Evolutionary conservation across 2,329 filamentous ascomycete genomes (phyloP).

Genomic region (Pestalotiopsis sp.): DNA sequence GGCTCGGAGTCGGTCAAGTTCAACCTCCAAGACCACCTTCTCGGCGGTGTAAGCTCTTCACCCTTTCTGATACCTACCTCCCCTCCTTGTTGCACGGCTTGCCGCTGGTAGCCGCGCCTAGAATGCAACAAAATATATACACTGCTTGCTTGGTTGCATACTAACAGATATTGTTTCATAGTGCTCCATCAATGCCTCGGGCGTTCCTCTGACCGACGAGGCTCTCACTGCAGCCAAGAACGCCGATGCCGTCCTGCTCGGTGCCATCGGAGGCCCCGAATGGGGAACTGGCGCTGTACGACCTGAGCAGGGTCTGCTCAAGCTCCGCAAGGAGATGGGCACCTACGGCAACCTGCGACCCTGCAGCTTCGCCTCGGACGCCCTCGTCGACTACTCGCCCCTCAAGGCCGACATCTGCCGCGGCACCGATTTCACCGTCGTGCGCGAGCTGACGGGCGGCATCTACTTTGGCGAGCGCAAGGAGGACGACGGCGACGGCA

Average conservation of each 20-base stretch:
- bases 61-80: constrained; percentile 2
- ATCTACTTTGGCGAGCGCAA: constrained; percentile 94
- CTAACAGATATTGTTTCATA: constrained; percentile 36
- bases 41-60: constrained; percentile 67
- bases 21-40: constrained; percentile 85
- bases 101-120: too few relatives aligned
- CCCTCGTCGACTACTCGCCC: constrained; percentile 81
- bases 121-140: not conserved
- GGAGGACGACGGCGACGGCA: constrained; percentile 75
- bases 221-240: constrained; percentile 81
- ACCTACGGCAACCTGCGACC: constrained; percentile 95
- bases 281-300: constrained; percentile 89
- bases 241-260: constrained; percentile 88
- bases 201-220: constrained; percentile 78
- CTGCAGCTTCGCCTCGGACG: constrained; percentile 91
- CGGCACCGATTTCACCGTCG: constrained; percentile 88
- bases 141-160: not conserved
- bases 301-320: constrained; percentile 89
- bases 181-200: constrained; percentile 86
- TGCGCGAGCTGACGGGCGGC: constrained; percentile 88
- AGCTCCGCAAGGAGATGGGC: constrained; percentile 88
- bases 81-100: constrained; percentile 10
- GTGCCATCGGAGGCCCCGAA: constrained; percentile 94
- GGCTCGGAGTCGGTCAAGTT: constrained; percentile 74
- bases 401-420: constrained; percentile 84